Evolutionary conservation across 345 rosid genomes (phyloP).

Genomic region (Eucalyptus dawsonii): DNA sequence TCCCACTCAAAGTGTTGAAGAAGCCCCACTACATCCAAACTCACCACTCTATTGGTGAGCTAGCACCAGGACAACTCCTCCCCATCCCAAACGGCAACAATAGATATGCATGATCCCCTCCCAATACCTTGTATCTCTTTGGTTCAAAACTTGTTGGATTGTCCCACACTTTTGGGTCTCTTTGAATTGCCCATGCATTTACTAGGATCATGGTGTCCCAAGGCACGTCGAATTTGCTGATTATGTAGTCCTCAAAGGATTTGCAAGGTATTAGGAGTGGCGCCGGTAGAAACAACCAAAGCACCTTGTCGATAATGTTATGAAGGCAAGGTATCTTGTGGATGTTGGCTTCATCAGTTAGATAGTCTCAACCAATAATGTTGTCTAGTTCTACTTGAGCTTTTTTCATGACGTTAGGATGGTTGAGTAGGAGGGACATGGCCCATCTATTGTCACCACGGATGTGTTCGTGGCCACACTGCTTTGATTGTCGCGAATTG

Average conservation of each 20-base stretch:
- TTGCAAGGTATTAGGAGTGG: slow-evolving; percentile 28
- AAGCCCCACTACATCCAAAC: slow-evolving; percentile 13
- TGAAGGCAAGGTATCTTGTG: slow-evolving; percentile 16
- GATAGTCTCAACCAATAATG: slow-evolving; percentile 4
- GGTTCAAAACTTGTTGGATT: too few species aligned
- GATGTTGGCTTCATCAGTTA: slow-evolving; percentile 19
- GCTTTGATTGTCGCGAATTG: background rate
- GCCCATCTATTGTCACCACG: slow-evolving; percentile 32
- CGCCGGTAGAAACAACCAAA: slow-evolving; percentile 12
- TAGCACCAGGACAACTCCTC: slow-evolving; percentile 32
- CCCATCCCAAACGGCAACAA: too few species aligned
- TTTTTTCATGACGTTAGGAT: background rate
- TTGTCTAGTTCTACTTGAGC: slow-evolving; percentile 13
- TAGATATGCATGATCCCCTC: too few species aligned
- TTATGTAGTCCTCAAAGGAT: slow-evolving; percentile 4
- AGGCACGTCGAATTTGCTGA: slow-evolving; percentile 10
- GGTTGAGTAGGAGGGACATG: slow-evolving; percentile 6
- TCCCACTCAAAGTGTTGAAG: slow-evolving; percentile 55
- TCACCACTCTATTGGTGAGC: slow-evolving; percentile 19
- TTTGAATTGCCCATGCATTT: too few species aligned
- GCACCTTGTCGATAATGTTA: slow-evolving; percentile 23
- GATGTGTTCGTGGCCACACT: slow-evolving; percentile 38
- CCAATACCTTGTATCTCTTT: too few species aligned
- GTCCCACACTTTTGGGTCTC: too few species aligned
- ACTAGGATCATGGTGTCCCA: too few species aligned